Evolutionary conservation across 352 stramenopile genomes (phyloP), one percentile per base, ranked within the genome.

Genomic region (Pythium dissotocum): DNA sequence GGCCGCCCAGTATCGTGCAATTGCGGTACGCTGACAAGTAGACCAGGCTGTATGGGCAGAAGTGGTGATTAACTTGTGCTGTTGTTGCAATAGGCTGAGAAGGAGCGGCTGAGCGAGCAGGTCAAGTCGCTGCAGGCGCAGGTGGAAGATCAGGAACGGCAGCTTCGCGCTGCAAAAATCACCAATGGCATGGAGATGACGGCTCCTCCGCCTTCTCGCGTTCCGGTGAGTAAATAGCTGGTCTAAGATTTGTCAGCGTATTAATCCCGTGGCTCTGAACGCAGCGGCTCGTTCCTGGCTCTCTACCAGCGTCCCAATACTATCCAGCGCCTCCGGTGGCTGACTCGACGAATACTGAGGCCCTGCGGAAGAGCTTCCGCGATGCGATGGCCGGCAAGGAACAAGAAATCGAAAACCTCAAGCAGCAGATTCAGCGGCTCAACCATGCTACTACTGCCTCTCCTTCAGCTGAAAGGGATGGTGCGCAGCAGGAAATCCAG

Each of bases 331-430:
- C 65, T 46, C 57, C 49, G 51, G 30, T 32, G 3, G 21, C 21
- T 1, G 44, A 46, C 16, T 52, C 54, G 4, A 44, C 67, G 8
- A 73, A 78, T 40, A 51, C 85, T 33, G 79, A 90, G 28, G 76
- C 71, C 12, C 58, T 91, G 32, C 61, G 75, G 3, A 75, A 70
- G 33, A 82, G 72, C 33, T 85, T 93, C 42, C 77, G 79, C 0
- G 73, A 88, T 9, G 77, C 77, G 16, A 67, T 94, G 55, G 67
- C 71, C 2, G 70, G 69, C 21, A 94, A 94, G 62, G 85, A 94
- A 14, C 72, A 89, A 36, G 77, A 79, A 14, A 87, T 92, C 52
- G 75, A 79, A 14, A 59, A 72, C 30, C 70, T 93, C 7, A 77
- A 80, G 58, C 63, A 60, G 9, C 79, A 80, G 49, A 58, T 80